Percentiles rank a stretch among this genome's conserved stretches.
These are phyloP conservation scores for Saccharomyces cerevisiae DNA, from an alignment of 805 yeast genomes.

Conservation along the genomic window DNA sequence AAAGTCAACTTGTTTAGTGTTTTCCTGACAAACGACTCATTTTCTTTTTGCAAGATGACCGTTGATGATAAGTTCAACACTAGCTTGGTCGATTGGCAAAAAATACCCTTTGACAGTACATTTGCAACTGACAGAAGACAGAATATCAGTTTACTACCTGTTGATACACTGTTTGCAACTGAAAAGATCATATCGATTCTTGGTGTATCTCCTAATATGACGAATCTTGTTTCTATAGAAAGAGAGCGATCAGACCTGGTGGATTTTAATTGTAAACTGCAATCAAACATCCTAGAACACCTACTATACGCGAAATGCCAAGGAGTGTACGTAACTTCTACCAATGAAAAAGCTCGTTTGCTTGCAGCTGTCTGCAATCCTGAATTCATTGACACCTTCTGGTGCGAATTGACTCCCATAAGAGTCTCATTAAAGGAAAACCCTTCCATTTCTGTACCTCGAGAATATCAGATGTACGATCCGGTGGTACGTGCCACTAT, in stretches of 20 bases:
- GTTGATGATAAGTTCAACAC: not conserved
- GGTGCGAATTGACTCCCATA: not conserved
- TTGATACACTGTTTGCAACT: not conserved
- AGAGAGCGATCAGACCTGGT: not conserved
- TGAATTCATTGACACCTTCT: not conserved
- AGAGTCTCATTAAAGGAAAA: not conserved
- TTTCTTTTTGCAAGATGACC: not conserved
- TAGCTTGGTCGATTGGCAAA: not conserved
- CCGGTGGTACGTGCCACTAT: not conserved
- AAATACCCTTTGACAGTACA: not conserved
- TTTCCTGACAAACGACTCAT: not conserved
- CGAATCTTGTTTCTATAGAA: not conserved
- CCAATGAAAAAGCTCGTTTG: not conserved
- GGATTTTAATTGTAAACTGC: not conserved
- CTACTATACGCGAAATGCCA: not conserved
- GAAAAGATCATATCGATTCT: not conserved
- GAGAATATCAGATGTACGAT: not conserved
- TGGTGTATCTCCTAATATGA: not conserved
- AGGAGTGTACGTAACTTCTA: not conserved
- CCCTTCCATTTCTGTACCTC: not conserved
- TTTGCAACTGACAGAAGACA: not conserved
- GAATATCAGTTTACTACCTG: not conserved
- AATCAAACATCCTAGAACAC: not conserved
- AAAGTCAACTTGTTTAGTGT: not conserved
- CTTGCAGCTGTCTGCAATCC: not conserved